Percentiles rank a stretch among this genome's conserved stretches.
These are phyloP conservation scores for Lithohypha guttulata DNA, from an alignment of 2,329 filamentous ascomycete genomes.

Conservation along the genomic window DNA sequence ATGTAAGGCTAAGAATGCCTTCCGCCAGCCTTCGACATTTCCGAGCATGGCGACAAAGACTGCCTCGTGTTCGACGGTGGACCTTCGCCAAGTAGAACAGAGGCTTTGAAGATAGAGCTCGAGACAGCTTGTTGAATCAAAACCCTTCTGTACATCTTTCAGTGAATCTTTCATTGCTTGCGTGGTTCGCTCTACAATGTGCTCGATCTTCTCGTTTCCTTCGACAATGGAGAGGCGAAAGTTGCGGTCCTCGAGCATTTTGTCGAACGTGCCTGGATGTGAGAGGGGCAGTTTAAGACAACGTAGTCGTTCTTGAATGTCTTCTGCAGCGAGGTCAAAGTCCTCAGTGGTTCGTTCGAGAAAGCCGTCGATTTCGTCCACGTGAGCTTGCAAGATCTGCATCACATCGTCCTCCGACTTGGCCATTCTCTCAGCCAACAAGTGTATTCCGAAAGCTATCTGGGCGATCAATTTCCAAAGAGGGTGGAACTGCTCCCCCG, in stretches of 20 bases:
- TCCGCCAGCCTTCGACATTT: conserved; percentile 82
- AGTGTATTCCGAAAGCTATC: conserved; percentile 84
- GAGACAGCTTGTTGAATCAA: conserved; percentile 65
- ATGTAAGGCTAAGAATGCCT: conserved; percentile 66
- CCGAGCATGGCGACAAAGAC: conserved; percentile 86
- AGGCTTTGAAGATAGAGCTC: conserved; percentile 62
- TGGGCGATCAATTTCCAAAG: conserved; percentile 83
- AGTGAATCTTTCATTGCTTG: conserved; percentile 64
- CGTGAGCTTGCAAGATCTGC: conserved; percentile 78
- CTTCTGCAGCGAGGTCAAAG: conserved; percentile 63
- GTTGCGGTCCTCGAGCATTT: conserved; percentile 71
- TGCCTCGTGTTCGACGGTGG: conserved; percentile 51
- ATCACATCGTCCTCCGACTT: conserved; percentile 84
- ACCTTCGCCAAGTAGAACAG: conserved; percentile 48
- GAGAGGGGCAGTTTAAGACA: conserved; percentile 73
- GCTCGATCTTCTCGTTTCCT: conserved; percentile 84
- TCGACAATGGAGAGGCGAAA: conserved; percentile 75
- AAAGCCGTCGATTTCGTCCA: conserved; percentile 88
- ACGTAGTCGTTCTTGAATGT: conserved; percentile 69
- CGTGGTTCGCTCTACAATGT: conserved; percentile 72
- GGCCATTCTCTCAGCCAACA: conserved; percentile 72
- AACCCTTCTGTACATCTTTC: conserved; percentile 67
- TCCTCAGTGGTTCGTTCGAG: conserved; percentile 79
- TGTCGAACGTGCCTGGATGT: conserved; percentile 72
- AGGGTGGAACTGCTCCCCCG: conserved; percentile 71